These are phyloP conservation scores for Boletus insuetus DNA, from an alignment of 768 basidiomycete species.

Conservation along the genomic window DNA sequence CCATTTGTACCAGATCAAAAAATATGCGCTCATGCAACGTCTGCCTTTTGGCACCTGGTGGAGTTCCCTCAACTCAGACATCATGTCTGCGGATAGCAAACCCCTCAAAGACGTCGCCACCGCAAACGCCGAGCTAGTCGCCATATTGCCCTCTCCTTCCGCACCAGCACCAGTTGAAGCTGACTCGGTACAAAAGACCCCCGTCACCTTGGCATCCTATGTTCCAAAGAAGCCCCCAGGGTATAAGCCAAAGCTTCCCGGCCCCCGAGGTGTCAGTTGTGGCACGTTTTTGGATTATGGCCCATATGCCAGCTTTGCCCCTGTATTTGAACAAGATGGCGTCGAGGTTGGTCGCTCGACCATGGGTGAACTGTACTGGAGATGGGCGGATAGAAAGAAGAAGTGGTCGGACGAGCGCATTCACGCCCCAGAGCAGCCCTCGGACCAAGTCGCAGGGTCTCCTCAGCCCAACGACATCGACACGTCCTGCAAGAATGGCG, in stretches of 20 bases:
- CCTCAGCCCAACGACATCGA: constrained; percentile 15
- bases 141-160: constrained; percentile 65
- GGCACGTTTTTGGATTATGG: constrained; percentile 82
- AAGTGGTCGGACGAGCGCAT: constrained; percentile 25
- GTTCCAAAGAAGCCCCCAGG: constrained; percentile 41
- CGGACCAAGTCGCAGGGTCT: not conserved
- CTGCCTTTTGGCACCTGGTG: constrained; percentile 77
- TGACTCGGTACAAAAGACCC: constrained; percentile 12
- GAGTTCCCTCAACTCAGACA: constrained; percentile 61
- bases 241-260: constrained; percentile 42
- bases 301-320: constrained; percentile 71
- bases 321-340: constrained; percentile 75
- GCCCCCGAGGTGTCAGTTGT: constrained; percentile 54
- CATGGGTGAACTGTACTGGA: constrained; percentile 58
- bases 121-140: constrained; percentile 73
- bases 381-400: constrained; percentile 44
- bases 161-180: constrained; percentile 30
- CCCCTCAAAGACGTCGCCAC: constrained; percentile 52
- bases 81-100: constrained; percentile 35
- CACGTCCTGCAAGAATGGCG: not conserved
- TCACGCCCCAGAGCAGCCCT: not conserved
- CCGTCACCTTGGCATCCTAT: constrained; percentile 59
- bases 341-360: constrained; percentile 61
- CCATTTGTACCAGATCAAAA: constrained; percentile 36
- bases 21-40: constrained; percentile 77